Conservation (phyloP, 2,329 filamentous ascomycete species). For the Aureobasidium pullulans region DNA sequence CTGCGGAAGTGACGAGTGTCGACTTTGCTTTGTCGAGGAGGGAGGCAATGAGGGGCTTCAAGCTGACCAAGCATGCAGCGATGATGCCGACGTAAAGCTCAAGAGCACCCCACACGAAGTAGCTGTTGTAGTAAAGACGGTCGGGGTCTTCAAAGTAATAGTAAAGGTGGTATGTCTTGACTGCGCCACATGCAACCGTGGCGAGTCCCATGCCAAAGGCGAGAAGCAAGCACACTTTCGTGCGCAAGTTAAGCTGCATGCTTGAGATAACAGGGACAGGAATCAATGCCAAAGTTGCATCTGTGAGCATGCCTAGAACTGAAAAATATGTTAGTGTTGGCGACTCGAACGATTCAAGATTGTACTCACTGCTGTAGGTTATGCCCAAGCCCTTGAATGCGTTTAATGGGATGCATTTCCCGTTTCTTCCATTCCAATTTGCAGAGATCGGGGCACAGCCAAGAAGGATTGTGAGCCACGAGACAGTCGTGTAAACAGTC, state of each 20-base stretch:
- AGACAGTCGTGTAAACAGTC: constrained; percentile 35
- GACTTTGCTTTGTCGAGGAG: constrained; percentile 27
- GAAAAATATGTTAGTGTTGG: constrained; percentile 9
- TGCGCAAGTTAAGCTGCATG: constrained; percentile 36
- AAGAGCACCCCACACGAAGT: constrained; percentile 40
- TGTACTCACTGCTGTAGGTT: constrained; percentile 35
- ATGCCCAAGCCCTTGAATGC: constrained; percentile 40
- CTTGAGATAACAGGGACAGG: constrained; percentile 38
- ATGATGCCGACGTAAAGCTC: constrained; percentile 40
- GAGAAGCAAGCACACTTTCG: constrained; percentile 32
- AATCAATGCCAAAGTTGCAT: constrained; percentile 34
- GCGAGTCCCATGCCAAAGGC: constrained; percentile 35
- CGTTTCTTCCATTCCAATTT: constrained; percentile 34
- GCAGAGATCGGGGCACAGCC: constrained; percentile 40
- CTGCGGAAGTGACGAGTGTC: background rate
- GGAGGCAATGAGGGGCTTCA: constrained; percentile 34
- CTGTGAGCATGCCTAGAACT: constrained; percentile 34
- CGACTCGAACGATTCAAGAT: constrained; percentile 13
- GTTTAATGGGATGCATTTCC: constrained; percentile 36
- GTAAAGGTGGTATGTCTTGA: constrained; percentile 35
- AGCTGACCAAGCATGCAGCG: constrained; percentile 36
- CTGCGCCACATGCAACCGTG: constrained; percentile 36
- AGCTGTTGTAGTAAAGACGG: constrained; percentile 31
- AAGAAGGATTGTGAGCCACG: constrained; percentile 41
- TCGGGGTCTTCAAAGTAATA: constrained; percentile 30